Evolutionary conservation across 352 stramenopile species (phyloP).

Genomic region (Aphanomyces astaci): DNA sequence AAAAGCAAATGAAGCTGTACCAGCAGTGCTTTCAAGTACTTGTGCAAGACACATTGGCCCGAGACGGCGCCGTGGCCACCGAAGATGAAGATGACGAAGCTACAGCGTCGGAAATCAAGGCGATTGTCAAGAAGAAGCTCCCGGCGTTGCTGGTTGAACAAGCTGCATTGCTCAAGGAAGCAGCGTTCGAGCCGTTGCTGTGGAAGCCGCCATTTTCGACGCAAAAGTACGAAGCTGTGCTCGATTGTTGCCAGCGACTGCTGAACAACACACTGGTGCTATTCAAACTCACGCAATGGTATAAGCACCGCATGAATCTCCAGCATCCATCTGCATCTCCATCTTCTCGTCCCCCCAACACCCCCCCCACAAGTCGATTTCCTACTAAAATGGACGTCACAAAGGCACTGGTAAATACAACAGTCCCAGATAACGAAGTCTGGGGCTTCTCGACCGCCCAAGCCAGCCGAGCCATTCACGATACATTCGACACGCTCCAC

Average conservation of each 20-base stretch:
- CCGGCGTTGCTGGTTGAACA: slow-evolving; percentile 52
- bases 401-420: no score
- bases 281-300: slow-evolving; percentile 75
- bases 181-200: slow-evolving; percentile 50
- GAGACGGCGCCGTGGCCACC: background rate
- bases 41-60: slow-evolving; percentile 58
- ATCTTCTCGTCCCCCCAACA: no score
- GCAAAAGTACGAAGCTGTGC: slow-evolving; percentile 62
- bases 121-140: slow-evolving; percentile 51
- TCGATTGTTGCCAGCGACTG: slow-evolving; percentile 50
- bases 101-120: slow-evolving; percentile 46
- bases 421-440: slow-evolving; percentile 31
- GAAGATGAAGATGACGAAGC: slow-evolving; percentile 33
- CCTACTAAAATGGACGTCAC: no score
- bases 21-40: slow-evolving; percentile 56
- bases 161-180: slow-evolving; percentile 49
- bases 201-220: slow-evolving; percentile 65
- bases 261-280: slow-evolving; percentile 80
- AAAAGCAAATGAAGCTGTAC: slow-evolving; percentile 56
- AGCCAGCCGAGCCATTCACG: slow-evolving; percentile 42
- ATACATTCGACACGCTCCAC: slow-evolving; percentile 65
- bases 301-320: slow-evolving; percentile 39
- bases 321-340: no score
- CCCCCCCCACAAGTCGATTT: no score
- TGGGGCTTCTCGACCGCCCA: slow-evolving; percentile 46